A percentile compares a stretch with the other conserved stretches of the same genome.
Evolutionary conservation across 805 yeast species (phyloP).

Genomic region (Ogataea saltuana): DNA sequence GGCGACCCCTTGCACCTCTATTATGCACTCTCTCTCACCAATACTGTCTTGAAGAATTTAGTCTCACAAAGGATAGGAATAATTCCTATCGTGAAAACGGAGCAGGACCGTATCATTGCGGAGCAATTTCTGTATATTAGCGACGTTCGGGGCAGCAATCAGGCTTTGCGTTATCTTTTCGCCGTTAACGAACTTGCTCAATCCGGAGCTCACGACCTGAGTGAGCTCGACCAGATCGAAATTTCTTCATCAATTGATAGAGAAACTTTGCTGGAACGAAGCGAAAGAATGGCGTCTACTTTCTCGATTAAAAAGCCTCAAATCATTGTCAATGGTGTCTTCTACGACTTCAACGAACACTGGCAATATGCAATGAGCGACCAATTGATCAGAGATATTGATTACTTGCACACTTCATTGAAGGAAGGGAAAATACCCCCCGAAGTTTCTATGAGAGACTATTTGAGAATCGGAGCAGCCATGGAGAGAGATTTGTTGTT

Average conservation of each 20-base stretch:
- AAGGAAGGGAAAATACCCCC: conserved; percentile 32
- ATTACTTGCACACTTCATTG: conserved; percentile 33
- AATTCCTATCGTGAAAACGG: conserved; percentile 54
- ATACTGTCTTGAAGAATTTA: conserved; percentile 51
- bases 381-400: conserved; percentile 57
- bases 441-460: conserved; percentile 35
- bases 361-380: conserved; percentile 58
- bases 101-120: conserved; percentile 25
- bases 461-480: conserved; percentile 45
- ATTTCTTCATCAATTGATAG: conserved; percentile 8
- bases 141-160: conserved; percentile 21
- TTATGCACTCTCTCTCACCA: conserved; percentile 50
- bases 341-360: conserved; percentile 46
- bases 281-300: conserved; percentile 29
- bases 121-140: conserved; percentile 28
- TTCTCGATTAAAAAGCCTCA: conserved; percentile 49
- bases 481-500: conserved; percentile 48
- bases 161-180: conserved; percentile 28
- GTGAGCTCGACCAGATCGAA: conserved; percentile 9
- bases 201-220: background rate
- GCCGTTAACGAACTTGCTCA: conserved; percentile 19
- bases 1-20: conserved; percentile 51
- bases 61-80: conserved; percentile 82
- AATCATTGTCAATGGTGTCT: conserved; percentile 73
- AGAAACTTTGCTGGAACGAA: conserved; percentile 25